phyloP scores from a whole-genome alignment of 1,284 basidiomycete species.

The Puccinia triticina region DNA sequence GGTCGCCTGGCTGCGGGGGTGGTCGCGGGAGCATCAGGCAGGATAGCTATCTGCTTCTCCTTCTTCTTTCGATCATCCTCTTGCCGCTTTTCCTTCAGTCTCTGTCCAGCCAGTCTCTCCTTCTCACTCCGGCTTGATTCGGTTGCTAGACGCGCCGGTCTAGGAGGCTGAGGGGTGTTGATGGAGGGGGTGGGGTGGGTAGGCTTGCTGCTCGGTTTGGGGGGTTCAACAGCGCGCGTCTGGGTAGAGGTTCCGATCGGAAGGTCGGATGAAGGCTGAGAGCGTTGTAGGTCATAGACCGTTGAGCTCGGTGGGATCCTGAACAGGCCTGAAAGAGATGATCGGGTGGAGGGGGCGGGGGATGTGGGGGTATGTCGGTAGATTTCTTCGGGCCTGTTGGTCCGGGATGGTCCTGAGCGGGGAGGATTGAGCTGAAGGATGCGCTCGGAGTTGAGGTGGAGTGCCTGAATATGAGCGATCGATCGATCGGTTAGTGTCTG shows the following conservation, averaged over 20 bases:
- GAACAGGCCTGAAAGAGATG: slow-evolving; percentile 32
- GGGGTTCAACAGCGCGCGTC: neutral
- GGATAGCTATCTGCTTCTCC: slow-evolving; percentile 45
- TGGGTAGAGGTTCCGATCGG: neutral
- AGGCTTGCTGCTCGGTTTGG: neutral
- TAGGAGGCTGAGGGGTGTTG: neutral
- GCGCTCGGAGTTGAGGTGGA: slow-evolving; percentile 41
- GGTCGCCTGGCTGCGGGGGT: slow-evolving; percentile 13
- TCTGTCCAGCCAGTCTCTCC: slow-evolving; percentile 39
- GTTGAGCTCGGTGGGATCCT: slow-evolving; percentile 36
- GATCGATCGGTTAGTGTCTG: neutral
- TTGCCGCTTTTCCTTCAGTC: slow-evolving; percentile 43
- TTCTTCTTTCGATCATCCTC: slow-evolving; percentile 48
- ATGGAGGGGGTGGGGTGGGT: neutral
- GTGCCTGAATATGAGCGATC: neutral
- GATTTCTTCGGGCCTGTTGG: slow-evolving; percentile 46
- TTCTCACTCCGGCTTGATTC: slow-evolving; percentile 28
- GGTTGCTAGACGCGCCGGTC: neutral
- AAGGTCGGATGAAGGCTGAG: slow-evolving; percentile 11
- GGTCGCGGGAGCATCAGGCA: slow-evolving; percentile 13
- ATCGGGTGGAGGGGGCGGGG: neutral
- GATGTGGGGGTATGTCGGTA: slow-evolving; percentile 32
- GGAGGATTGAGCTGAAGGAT: slow-evolving; percentile 35
- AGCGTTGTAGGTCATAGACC: slow-evolving; percentile 26
- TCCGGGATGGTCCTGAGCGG: slow-evolving; percentile 28